Conservation (phyloP, 1,284 basidiomycete genomes). For the Tilletia setariae region DNA sequence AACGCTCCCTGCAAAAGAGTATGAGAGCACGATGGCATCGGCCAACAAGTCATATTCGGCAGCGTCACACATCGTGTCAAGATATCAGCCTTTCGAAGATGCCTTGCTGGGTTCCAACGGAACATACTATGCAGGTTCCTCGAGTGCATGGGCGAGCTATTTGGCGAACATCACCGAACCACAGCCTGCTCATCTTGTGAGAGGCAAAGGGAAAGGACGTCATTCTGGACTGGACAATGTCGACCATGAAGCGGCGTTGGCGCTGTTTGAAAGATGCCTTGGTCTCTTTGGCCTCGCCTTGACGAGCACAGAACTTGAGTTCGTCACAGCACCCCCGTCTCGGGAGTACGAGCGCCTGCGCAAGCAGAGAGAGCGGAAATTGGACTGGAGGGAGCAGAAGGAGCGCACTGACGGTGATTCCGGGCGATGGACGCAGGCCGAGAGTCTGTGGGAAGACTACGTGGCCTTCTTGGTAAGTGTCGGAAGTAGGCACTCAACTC, state of each 20-base stretch:
- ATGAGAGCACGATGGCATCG: conserved; percentile 41
- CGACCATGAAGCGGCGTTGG: conserved; percentile 22
- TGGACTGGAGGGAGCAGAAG: conserved; percentile 17
- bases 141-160: conserved; percentile 18
- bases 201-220: conserved; percentile 28
- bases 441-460: conserved; percentile 46
- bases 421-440: conserved; percentile 25
- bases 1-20: conserved; percentile 34
- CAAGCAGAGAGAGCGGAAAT: conserved; percentile 6
- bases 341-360: background rate
- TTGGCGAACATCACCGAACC: conserved; percentile 17
- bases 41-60: conserved; percentile 33
- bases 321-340: background rate
- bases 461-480: conserved; percentile 18
- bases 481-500: background rate
- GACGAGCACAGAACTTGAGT: background rate
- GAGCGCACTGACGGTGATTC: conserved; percentile 15
- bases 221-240: conserved; percentile 20
- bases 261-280: conserved; percentile 29
- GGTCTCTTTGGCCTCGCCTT: conserved; percentile 30
- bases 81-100: conserved; percentile 36
- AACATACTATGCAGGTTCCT: conserved; percentile 21
- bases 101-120: conserved; percentile 10
- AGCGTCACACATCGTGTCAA: conserved; percentile 21
- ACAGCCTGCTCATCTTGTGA: background rate